Conservation (phyloP, 768 basidiomycete genomes). For the Lactarius vividus region DNA sequence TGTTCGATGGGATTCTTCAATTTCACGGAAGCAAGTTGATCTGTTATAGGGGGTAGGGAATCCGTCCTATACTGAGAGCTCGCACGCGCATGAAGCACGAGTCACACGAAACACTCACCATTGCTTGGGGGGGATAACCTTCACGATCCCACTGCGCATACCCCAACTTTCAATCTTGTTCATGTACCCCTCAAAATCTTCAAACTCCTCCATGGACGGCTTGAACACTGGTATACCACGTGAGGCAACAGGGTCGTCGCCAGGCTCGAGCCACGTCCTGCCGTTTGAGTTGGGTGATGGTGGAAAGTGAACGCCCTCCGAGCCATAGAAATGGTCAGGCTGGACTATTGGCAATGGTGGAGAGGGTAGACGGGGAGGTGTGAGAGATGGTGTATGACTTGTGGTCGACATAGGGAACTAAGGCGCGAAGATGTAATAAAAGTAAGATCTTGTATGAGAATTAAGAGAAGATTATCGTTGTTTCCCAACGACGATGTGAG, state of each 20-base stretch:
- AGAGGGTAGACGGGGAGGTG: conserved; percentile 50
- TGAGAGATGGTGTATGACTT: conserved; percentile 36
- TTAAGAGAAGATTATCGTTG: background rate
- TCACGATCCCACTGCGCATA: conserved; percentile 85
- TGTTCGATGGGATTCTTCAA: conserved; percentile 93
- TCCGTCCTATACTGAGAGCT: conserved; percentile 52
- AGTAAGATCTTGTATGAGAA: background rate
- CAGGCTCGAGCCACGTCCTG: conserved; percentile 68
- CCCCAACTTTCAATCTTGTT: conserved; percentile 89
- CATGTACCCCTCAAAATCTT: conserved; percentile 90
- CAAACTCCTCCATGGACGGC: conserved; percentile 88
- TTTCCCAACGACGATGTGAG: background rate
- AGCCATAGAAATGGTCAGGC: conserved; percentile 82
- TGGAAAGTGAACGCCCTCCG: conserved; percentile 44
- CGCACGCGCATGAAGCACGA: conserved; percentile 27
- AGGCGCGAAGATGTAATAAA: background rate
- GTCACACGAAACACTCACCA: conserved; percentile 55
- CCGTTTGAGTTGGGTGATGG: conserved; percentile 65
- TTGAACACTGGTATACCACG: conserved; percentile 97
- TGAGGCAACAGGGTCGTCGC: conserved; percentile 74
- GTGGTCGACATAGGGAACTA: conserved; percentile 20
- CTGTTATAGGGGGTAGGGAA: conserved; percentile 64
- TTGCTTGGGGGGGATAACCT: conserved; percentile 92
- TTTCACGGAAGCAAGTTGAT: conserved; percentile 70
- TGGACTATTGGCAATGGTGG: conserved; percentile 49